phyloP scores from a whole-genome alignment of 306 rosid genomes.

The Carpinus fangiana region DNA sequence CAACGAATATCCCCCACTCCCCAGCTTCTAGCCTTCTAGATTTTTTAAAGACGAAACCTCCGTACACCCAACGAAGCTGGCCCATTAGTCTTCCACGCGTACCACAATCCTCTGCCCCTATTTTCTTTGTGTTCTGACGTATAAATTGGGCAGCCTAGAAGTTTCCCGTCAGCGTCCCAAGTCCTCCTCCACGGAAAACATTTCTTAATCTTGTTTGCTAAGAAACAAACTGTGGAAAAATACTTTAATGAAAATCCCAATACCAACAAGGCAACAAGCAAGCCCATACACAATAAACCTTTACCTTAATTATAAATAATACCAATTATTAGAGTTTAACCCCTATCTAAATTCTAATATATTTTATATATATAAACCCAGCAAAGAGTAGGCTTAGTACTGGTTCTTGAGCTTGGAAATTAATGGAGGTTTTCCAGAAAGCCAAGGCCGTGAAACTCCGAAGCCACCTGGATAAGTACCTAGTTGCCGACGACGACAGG shows the following conservation, averaged over 20 bases:
- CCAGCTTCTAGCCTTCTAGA: too few relatives aligned
- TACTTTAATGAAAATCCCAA: neutral
- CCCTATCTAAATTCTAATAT: constrained; percentile 12
- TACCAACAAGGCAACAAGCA: constrained; percentile 46
- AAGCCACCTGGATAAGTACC: constrained; percentile 71
- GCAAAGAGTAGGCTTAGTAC: neutral
- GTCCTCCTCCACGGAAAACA: neutral
- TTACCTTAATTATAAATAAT: neutral
- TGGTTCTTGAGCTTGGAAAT: neutral
- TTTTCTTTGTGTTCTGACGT: too few relatives aligned
- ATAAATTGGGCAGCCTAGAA: neutral
- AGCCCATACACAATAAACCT: constrained; percentile 17
- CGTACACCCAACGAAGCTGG: neutral
- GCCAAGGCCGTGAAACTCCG: constrained; percentile 55
- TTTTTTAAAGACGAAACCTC: too few relatives aligned
- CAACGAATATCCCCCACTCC: too few relatives aligned
- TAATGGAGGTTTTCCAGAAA: constrained; percentile 69
- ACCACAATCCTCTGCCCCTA: neutral
- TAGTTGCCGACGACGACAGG: constrained; percentile 53
- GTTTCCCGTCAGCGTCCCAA: neutral
- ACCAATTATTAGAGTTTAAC: constrained; percentile 13
- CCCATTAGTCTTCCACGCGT: neutral
- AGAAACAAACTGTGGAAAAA: neutral
- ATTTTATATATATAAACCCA: neutral
- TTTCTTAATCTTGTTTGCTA: neutral